A percentile compares a stretch with the other conserved stretches of the same genome.
Conservation (phyloP, 352 stramenopile species). For the Bremia lactucae region DNA sequence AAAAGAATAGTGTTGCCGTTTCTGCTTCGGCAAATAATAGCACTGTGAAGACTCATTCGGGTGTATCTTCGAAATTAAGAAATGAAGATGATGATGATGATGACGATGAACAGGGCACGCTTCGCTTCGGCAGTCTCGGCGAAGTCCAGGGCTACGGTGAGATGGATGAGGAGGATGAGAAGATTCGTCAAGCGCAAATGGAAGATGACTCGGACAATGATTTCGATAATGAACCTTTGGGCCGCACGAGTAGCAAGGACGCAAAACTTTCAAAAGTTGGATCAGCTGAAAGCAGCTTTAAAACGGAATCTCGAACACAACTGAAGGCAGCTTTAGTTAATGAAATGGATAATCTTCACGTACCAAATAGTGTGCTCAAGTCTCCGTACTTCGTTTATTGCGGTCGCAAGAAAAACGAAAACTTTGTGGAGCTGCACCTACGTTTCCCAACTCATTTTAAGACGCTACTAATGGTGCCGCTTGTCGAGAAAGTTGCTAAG, state of each 20-base stretch:
- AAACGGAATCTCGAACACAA: conserved; percentile 16
- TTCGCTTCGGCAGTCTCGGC: conserved; percentile 65
- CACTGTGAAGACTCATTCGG: conserved; percentile 19
- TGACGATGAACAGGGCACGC: conserved; percentile 83
- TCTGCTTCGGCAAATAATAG: conserved; percentile 41
- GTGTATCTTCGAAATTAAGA: conserved; percentile 35
- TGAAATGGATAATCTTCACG: conserved; percentile 63
- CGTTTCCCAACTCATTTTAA: conserved; percentile 84
- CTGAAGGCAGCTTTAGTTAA: conserved; percentile 38
- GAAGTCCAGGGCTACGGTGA: conserved; percentile 84
- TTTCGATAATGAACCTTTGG: conserved; percentile 32
- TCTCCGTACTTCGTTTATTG: conserved; percentile 83
- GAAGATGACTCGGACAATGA: conserved; percentile 52
- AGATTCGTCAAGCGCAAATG: conserved; percentile 53
- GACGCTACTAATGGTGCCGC: conserved; percentile 82
- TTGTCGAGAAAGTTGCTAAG: conserved; percentile 79
- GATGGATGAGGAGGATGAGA: conserved; percentile 92
- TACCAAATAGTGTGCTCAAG: conserved; percentile 69
- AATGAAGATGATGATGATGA: conserved; percentile 69
- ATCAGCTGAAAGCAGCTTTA: conserved; percentile 22
- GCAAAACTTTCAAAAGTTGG: conserved; percentile 26
- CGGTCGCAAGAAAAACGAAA: conserved; percentile 63
- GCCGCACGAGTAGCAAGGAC: conserved; percentile 25
- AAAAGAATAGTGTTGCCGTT: conserved; percentile 68
- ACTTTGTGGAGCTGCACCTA: conserved; percentile 78